These are phyloP conservation scores for Nicotiana paniculata DNA, from an alignment of 257 asterid species.

Conservation along the genomic window DNA sequence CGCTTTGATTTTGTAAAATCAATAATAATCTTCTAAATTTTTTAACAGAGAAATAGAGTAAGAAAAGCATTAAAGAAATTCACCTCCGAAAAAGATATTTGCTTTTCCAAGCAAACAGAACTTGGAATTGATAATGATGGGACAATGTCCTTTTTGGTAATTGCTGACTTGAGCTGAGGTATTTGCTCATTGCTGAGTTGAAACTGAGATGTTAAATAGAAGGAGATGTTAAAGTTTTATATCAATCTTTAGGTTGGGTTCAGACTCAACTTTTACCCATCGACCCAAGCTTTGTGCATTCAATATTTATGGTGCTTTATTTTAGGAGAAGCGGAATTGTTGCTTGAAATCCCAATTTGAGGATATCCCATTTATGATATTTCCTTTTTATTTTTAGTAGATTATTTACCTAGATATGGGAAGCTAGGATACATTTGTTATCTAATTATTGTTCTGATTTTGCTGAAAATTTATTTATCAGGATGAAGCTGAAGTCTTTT, in stretches of 20 bases:
- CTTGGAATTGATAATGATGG: background rate
- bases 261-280: background rate
- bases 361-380: background rate
- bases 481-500: constrained; percentile 82
- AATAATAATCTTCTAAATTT: background rate
- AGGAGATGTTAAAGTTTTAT: background rate
- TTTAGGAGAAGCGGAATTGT: background rate
- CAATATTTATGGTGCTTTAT: background rate
- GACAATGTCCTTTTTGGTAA: background rate
- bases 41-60: background rate
- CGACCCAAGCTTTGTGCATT: background rate
- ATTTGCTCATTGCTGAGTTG: too few relatives aligned
- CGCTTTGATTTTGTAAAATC: background rate
- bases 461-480: constrained; percentile 24
- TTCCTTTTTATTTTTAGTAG: background rate
- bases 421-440: background rate
- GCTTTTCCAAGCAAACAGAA: background rate
- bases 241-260: background rate
- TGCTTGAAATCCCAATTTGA: background rate
- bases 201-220: background rate
- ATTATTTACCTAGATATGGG: background rate
- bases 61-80: background rate
- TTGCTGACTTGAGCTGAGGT: background rate
- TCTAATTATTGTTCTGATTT: constrained; percentile 1
- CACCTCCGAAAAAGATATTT: too few relatives aligned